Conservation (phyloP, 345 rosid genomes). For the Geranium brycei region DNA sequence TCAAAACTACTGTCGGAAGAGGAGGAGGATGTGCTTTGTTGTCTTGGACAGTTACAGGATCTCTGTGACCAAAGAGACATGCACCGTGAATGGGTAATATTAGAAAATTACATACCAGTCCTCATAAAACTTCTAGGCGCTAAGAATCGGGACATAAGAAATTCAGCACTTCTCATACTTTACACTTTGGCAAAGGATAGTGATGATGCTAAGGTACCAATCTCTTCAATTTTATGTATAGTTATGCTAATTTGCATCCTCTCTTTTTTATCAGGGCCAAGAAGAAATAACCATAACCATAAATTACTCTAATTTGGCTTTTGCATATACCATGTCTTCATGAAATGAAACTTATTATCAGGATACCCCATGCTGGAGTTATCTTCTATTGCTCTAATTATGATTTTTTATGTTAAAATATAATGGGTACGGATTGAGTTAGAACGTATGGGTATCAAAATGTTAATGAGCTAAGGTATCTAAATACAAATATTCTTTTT, state of each 20-base stretch:
- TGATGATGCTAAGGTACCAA: conserved; percentile 53
- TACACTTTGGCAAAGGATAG: conserved; percentile 31
- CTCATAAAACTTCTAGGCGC: conserved; percentile 36
- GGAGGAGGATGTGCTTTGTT: conserved; percentile 35
- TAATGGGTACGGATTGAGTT: background rate
- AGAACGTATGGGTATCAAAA: background rate
- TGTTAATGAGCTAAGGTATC: background rate
- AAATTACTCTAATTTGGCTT: background rate
- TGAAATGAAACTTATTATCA: background rate
- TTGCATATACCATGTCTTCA: background rate
- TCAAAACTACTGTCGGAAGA: conserved; percentile 32
- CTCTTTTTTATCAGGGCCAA: background rate
- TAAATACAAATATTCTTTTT: too few species aligned
- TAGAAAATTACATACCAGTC: conserved; percentile 44
- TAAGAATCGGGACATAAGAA: conserved; percentile 31
- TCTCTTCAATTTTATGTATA: background rate
- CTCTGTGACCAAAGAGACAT: conserved; percentile 45
- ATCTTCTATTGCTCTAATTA: background rate
- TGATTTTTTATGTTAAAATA: background rate
- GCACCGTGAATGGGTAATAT: conserved; percentile 52
- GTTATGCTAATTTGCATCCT: background rate
- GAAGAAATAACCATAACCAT: background rate
- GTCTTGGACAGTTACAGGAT: conserved; percentile 36
- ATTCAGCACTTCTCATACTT: conserved; percentile 32
- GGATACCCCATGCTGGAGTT: background rate